Conservation (phyloP, 2,329 filamentous ascomycete genomes). For the Exophiala sideris region DNA sequence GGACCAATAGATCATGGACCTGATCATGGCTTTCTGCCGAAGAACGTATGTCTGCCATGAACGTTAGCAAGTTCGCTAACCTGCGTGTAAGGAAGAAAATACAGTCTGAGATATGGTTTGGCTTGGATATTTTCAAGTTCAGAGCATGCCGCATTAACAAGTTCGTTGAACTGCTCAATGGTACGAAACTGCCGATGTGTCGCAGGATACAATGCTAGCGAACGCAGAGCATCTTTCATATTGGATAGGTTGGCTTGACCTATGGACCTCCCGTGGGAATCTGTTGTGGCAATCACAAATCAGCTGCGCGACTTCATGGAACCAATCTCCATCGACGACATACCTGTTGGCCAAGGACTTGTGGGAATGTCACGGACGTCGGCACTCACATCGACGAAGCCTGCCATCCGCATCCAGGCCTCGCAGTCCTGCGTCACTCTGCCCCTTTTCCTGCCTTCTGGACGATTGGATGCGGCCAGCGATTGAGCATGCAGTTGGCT, state of each 20-base stretch:
- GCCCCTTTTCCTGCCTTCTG: conserved; percentile 13
- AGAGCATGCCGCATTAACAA: conserved; percentile 6
- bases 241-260: conserved; percentile 18
- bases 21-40: neutral
- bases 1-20: too few species aligned
- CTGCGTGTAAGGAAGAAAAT: neutral
- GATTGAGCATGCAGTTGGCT: conserved; percentile 7
- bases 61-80: neutral
- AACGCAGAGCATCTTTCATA: conserved; percentile 13
- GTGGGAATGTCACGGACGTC: conserved; percentile 19
- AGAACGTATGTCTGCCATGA: neutral
- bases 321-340: neutral
- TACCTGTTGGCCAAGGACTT: conserved; percentile 17
- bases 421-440: conserved; percentile 13
- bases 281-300: neutral
- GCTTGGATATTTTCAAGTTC: conserved; percentile 15
- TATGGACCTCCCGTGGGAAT: conserved; percentile 10
- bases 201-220: conserved; percentile 12
- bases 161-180: conserved; percentile 7
- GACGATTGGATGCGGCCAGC: conserved; percentile 4
- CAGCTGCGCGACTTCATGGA: too few species aligned
- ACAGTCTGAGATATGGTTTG: conserved; percentile 20
- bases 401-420: conserved; percentile 17
- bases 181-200: conserved; percentile 3
- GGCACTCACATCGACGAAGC: conserved; percentile 15